Percentiles rank a stretch among this genome's conserved stretches.
Conservation (phyloP, 495 filamentous ascomycete species). For the Aspergillus kassunensis region DNA sequence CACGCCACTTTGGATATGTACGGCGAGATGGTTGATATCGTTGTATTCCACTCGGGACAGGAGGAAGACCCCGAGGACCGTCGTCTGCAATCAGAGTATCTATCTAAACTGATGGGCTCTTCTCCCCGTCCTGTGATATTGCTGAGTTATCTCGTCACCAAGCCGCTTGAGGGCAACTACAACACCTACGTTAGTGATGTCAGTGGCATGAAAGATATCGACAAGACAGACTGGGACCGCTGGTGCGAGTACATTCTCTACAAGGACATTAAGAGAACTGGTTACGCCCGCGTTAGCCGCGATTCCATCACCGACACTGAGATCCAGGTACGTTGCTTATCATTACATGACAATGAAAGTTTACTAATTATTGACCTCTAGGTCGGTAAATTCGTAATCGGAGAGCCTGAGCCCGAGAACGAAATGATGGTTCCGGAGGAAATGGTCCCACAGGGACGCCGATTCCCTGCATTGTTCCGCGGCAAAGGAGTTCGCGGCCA, state of each 20-base stretch:
- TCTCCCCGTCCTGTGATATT: slow-evolving; percentile 78
- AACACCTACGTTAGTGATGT: slow-evolving; percentile 87
- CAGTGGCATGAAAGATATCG: slow-evolving; percentile 94
- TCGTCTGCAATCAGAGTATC: slow-evolving; percentile 79
- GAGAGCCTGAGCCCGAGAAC: slow-evolving; percentile 58
- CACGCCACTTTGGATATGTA: slow-evolving; percentile 93
- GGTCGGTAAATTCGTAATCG: slow-evolving; percentile 93
- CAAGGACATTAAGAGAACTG: slow-evolving; percentile 80
- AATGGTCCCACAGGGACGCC: slow-evolving; percentile 65
- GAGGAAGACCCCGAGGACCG: slow-evolving; percentile 96
- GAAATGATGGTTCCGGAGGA: slow-evolving; percentile 59
- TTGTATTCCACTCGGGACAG: slow-evolving; percentile 98
- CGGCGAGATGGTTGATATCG: slow-evolving; percentile 83
- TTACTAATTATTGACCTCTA: slow-evolving; percentile 27
- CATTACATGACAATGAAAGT: not conserved
- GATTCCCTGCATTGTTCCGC: slow-evolving; percentile 85
- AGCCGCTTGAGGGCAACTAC: slow-evolving; percentile 90
- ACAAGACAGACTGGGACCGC: slow-evolving; percentile 88
- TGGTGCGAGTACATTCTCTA: slow-evolving; percentile 99
- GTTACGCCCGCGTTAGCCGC: slow-evolving; percentile 85
- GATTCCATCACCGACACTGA: slow-evolving; percentile 96
- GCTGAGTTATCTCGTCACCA: slow-evolving; percentile 88
- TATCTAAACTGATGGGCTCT: slow-evolving; percentile 82
- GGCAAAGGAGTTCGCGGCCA: slow-evolving; percentile 87
- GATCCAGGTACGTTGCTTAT: slow-evolving; percentile 64